A percentile compares a stretch with the other conserved stretches of the same genome.
These are phyloP conservation scores for Metarhizium album DNA, from an alignment of 2,329 filamentous ascomycete genomes.

Conservation along the genomic window DNA sequence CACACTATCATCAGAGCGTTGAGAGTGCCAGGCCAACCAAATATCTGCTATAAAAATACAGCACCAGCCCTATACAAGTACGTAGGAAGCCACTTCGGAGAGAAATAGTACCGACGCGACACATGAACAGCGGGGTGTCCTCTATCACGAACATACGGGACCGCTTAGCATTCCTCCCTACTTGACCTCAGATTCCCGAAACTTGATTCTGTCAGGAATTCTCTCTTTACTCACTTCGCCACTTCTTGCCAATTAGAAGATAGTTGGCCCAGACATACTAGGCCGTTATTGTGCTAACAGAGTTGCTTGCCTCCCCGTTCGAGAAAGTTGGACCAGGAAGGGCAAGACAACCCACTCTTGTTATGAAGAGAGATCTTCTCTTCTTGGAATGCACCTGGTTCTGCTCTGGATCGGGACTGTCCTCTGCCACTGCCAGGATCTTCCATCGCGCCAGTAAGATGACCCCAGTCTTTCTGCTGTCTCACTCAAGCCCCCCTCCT, in stretches of 20 bases:
- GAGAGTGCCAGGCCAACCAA: background rate
- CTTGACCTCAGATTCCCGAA: conserved; percentile 8
- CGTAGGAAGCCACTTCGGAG: background rate
- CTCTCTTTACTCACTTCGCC: conserved; percentile 10
- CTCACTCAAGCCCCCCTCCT: conserved; percentile 23
- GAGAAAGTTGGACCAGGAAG: conserved; percentile 11
- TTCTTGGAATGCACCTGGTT: conserved; percentile 29
- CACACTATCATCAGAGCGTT: background rate
- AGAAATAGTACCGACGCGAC: background rate
- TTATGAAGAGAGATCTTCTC: conserved; percentile 14
- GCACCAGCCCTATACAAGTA: background rate
- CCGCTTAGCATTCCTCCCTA: conserved; percentile 11
- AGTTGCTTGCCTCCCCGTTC: conserved; percentile 14
- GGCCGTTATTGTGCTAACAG: conserved; percentile 9
- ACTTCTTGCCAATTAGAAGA: conserved; percentile 11
- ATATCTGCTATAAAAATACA: background rate
- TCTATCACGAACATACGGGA: conserved; percentile 9
- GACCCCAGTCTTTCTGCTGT: conserved; percentile 20
- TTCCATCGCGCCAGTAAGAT: conserved; percentile 23
- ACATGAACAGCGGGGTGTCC: conserved; percentile 9
- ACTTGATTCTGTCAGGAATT: conserved; percentile 10
- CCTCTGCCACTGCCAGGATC: conserved; percentile 22
- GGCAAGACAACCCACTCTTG: conserved; percentile 13
- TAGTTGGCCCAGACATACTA: conserved; percentile 13
- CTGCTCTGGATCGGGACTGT: conserved; percentile 24